A percentile compares a stretch with the other conserved stretches of the same genome.
Conservation (phyloP, 176 grass and related monocot genomes). For the Oropetium thomaeum region DNA sequence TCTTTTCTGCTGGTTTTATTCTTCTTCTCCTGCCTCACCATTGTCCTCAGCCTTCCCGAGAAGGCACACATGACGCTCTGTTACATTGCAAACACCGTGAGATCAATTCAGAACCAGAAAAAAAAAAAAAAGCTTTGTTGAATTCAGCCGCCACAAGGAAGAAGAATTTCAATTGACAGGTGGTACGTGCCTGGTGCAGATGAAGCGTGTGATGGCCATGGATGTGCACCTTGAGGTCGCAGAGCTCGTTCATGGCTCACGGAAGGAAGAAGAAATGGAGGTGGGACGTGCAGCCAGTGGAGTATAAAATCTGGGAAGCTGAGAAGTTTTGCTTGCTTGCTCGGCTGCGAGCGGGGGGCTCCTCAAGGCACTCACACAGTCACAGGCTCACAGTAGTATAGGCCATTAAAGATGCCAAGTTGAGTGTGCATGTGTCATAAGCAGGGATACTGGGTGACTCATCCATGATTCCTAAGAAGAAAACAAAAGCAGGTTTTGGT, state of each 20-base stretch:
- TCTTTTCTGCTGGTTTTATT: background rate
- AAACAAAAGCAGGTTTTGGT: conserved; percentile 39
- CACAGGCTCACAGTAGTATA: conserved; percentile 44
- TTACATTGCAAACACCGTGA: background rate
- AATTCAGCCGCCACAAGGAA: background rate
- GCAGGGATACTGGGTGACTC: conserved; percentile 31
- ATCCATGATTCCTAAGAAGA: conserved; percentile 33
- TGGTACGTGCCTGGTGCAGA: conserved; percentile 66
- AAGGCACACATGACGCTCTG: conserved; percentile 75
- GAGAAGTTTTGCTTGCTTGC: conserved; percentile 26
- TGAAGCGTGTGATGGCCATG: conserved; percentile 78
- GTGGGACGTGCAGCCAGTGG: conserved; percentile 16
- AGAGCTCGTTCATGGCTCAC: conserved; percentile 69
- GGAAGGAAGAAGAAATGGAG: background rate
- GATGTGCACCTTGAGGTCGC: conserved; percentile 90
- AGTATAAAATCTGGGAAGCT: conserved; percentile 40
- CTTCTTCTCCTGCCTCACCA: conserved; percentile 56
- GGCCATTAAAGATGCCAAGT: conserved; percentile 12
- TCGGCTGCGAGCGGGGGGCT: background rate
- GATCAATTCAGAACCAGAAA: background rate
- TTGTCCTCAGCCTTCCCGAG: conserved; percentile 64
- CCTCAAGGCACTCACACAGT: conserved; percentile 30
- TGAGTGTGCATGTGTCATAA: conserved; percentile 36
- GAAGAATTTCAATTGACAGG: background rate
- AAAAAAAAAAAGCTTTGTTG: background rate